These are phyloP conservation scores for Oldenlandia corymbosa DNA, from an alignment of 257 asterid species.

Conservation along the genomic window DNA sequence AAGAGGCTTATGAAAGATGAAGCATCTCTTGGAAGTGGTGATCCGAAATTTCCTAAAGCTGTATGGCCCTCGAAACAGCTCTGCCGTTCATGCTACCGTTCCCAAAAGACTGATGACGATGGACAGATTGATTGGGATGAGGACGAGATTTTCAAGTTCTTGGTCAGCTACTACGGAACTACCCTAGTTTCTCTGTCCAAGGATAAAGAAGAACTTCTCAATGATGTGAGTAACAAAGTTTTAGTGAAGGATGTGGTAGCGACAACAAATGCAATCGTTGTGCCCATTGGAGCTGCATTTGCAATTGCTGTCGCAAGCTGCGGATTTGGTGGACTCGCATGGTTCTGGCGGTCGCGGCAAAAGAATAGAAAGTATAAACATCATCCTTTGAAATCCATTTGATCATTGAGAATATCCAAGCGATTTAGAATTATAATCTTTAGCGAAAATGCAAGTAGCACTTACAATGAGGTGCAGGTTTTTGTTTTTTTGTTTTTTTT, in stretches of 20 bases:
- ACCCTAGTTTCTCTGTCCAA: conserved; percentile 43
- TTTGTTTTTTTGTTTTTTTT: no score
- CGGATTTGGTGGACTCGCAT: conserved; percentile 85
- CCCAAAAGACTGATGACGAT: conserved; percentile 6
- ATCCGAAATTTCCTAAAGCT: conserved; percentile 73
- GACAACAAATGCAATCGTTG: conserved; percentile 58
- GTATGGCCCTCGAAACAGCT: conserved; percentile 78
- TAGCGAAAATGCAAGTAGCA: conserved; percentile 1
- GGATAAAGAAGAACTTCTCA: conserved; percentile 44
- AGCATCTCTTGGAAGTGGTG: conserved; percentile 51
- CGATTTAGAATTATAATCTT: conserved; percentile 6
- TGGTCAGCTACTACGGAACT: conserved; percentile 62
- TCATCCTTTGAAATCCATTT: conserved; percentile 63
- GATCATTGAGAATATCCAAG: conserved; percentile 26
- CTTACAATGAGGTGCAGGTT: background rate
- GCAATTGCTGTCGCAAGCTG: conserved; percentile 97
- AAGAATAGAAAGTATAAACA: conserved; percentile 91
- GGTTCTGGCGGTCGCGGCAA: conserved; percentile 95
- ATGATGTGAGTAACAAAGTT: conserved; percentile 16
- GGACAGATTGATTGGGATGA: conserved; percentile 45
- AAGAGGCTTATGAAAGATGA: conserved; percentile 74
- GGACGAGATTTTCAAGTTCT: conserved; percentile 53
- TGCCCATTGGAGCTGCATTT: conserved; percentile 92
- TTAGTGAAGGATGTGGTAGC: conserved; percentile 45
- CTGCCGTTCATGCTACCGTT: conserved; percentile 68